These are phyloP conservation scores for Paraphoma sp. DNA, from an alignment of 2,329 filamentous ascomycete species.

Conservation along the genomic window DNA sequence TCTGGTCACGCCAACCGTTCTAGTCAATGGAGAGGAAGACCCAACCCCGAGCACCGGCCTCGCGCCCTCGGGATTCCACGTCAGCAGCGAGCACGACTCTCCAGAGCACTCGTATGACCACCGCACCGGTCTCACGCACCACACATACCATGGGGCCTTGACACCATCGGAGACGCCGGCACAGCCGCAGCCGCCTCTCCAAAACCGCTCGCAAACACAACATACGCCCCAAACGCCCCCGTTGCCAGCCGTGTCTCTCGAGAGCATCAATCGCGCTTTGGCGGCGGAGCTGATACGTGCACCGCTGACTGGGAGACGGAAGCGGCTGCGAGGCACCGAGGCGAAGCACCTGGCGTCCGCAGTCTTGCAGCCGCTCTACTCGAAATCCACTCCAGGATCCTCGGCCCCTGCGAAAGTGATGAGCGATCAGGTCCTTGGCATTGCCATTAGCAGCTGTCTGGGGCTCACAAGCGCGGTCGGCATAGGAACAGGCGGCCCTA, in stretches of 20 bases:
- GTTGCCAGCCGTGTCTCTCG: constrained; percentile 40
- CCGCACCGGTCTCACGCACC: constrained; percentile 24
- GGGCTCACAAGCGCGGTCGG: constrained; percentile 44
- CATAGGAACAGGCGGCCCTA: constrained; percentile 43
- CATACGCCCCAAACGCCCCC: constrained; percentile 4
- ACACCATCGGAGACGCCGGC: constrained; percentile 41
- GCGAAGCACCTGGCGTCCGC: constrained; percentile 55
- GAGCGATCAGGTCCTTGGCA: constrained; percentile 44
- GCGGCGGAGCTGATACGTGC: constrained; percentile 57
- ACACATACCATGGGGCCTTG: constrained; percentile 29
- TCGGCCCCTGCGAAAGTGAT: constrained; percentile 37
- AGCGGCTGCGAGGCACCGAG: constrained; percentile 54
- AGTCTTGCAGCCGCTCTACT: constrained; percentile 48
- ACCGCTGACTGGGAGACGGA: constrained; percentile 49
- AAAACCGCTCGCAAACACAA: constrained; percentile 14
- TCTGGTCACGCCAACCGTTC: constrained; percentile 65
- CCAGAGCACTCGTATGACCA: constrained; percentile 26
- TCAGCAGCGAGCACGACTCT: constrained; percentile 22
- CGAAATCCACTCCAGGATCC: constrained; percentile 30
- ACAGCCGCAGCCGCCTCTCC: constrained; percentile 21
- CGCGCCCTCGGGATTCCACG: constrained; percentile 27
- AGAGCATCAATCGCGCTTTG: constrained; percentile 54
- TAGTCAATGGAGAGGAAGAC: constrained; percentile 59
- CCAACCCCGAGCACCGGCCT: constrained; percentile 29
- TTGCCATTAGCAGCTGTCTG: constrained; percentile 54